phyloP scores from a whole-genome alignment of 192 early-diverging fungal genomes.

The Coemansia erecta region DNA sequence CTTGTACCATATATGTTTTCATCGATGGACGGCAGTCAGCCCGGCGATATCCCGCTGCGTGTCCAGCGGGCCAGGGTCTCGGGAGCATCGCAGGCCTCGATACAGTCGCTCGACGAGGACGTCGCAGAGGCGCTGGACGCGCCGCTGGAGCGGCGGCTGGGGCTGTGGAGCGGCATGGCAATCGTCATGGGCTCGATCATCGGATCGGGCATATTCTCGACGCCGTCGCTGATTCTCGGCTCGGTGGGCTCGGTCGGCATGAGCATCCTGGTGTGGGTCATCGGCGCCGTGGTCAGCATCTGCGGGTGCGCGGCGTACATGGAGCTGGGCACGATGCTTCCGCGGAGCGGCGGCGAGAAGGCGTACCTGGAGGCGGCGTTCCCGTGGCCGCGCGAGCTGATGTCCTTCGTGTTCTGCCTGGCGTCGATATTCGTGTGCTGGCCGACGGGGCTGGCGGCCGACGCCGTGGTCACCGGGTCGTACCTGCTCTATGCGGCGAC shows the following conservation, averaged over 20 bases:
- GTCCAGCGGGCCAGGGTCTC: not conserved
- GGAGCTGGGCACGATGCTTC: conserved; percentile 58
- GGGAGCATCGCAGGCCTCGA: not conserved
- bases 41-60: conserved; percentile 10
- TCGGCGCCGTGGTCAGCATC: conserved; percentile 39
- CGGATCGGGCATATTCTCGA: conserved; percentile 51
- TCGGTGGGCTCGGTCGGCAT: conserved; percentile 45
- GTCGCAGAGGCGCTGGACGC: not conserved
- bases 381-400: conserved; percentile 50
- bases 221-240: conserved; percentile 36
- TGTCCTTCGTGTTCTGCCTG: conserved; percentile 52
- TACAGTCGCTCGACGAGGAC: not conserved
- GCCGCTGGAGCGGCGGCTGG: conserved; percentile 40
- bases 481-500: conserved; percentile 44
- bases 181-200: conserved; percentile 53
- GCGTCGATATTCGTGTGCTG: conserved; percentile 32
- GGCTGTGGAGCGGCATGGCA: conserved; percentile 50
- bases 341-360: conserved; percentile 61
- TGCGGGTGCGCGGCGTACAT: conserved; percentile 50
- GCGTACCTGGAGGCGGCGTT: conserved; percentile 59
- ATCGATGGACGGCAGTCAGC: not conserved
- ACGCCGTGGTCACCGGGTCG: conserved; percentile 44
- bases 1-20: not conserved
- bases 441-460: conserved; percentile 41
- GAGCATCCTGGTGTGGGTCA: conserved; percentile 44